Percentiles rank a stretch among this genome's conserved stretches.
These are phyloP conservation scores for Ustilago cynodontis DNA, from an alignment of 1,284 basidiomycete genomes.

Conservation along the genomic window DNA sequence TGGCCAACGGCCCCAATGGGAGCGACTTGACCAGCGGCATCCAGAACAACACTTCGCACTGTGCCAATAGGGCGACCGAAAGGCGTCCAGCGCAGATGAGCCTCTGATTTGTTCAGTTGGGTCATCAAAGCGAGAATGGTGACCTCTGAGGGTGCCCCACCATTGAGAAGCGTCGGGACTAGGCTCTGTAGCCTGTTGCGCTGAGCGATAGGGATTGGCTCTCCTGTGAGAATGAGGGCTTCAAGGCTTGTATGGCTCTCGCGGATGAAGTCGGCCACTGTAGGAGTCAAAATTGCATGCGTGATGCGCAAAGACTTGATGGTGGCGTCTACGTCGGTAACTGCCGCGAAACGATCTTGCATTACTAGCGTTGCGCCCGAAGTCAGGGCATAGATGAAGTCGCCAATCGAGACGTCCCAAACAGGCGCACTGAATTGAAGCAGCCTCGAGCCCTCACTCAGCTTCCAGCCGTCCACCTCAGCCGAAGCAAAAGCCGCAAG, in stretches of 20 bases:
- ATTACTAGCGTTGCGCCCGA: background rate
- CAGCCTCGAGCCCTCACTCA: background rate
- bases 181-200: background rate
- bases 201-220: background rate
- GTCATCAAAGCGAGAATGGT: background rate
- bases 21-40: background rate
- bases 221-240: background rate
- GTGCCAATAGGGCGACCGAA: background rate
- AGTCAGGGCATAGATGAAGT: background rate
- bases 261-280: background rate
- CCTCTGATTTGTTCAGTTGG: background rate
- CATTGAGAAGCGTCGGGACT: background rate
- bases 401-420: background rate
- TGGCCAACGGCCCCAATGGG: background rate
- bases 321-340: background rate
- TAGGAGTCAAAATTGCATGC: background rate
- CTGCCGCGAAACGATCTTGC: background rate
- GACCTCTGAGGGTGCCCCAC: background rate
- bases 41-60: background rate
- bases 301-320: background rate
- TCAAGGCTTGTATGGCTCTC: background rate
- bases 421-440: background rate
- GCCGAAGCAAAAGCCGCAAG: background rate
- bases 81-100: background rate
- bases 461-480: background rate